Base-by-base conservation (phyloP, 345 rosid genomes). In the Eutrema japonicum region DNA sequence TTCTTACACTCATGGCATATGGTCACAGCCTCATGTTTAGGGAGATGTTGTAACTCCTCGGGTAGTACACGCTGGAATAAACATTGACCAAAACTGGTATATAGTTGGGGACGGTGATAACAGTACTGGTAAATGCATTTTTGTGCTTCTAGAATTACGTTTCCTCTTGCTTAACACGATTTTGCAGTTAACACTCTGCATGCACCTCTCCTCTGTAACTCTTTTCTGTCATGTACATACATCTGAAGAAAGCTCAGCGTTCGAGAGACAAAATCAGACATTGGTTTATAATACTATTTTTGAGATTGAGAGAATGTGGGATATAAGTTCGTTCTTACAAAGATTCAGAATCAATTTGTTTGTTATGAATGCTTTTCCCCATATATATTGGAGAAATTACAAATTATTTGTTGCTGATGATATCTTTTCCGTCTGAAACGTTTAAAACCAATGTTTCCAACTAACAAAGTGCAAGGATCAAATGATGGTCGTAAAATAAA, bases 71-170 rank as follows among this genome's bases (percentile, higher is more conserved):
- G 89, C 99, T 27, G 84, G 90, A 81, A 80, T 87, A 66, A 72
- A 88, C 71, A 81, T 95, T 76, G 94, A 74, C 22, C 96, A 85
- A 65, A 88, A 85, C 78, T 95, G 96, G 96, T 89, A 87, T 68
- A 88, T 92, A 6, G 99, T 87, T 38, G 99, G 99, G 46, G 99
- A 98, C 51, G 99, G 99, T 62, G 98, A 95, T 83, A 95, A 90
- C 82, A 88, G 80, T 68, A 92, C 84, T 50, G 98, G 99, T 95
- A 81, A 26, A 73, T 55, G 37, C 70, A 60, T 53, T 55, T 52
- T 51, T 16, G 22, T 70, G 26, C 60, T 64, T 76, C 8, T 62
- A 35, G n/a, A 53, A 54, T 45, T 9, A 57, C 5, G 22, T 18
- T 12, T 66, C 10, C 52, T 46, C 33, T 36, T 4, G 13, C 33